Evolutionary conservation across 805 yeast species (phyloP), one percentile per base, ranked within the genome.

Genomic region (Zygosaccharomyces siamensis): DNA sequence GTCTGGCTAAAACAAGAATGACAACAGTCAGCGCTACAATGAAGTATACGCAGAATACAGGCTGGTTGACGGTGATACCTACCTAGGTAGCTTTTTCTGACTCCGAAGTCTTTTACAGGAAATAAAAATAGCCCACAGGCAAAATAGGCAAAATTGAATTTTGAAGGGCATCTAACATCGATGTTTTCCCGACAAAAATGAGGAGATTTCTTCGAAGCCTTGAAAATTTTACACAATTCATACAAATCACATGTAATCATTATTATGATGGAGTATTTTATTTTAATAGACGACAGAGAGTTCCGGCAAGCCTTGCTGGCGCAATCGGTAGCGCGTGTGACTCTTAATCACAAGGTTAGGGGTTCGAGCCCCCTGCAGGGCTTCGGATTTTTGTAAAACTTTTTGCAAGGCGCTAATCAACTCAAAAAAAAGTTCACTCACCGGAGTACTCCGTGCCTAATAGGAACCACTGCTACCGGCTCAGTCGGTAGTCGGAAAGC

Each of bases 291-390:
- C n/a, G n/a, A n/a, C 7, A 6, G 10, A 11, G 14, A 32, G 36
- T 32, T 32, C 36, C 16, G 14, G 8, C 14, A 32, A 39, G 57
- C 57, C 57, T 54, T 51, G 57, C 45, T 54, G 57, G 57, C 57
- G 57, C 57, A 54, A 54, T 54, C 57, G 57, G 57, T 54, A 54
- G 57, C 57, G 57, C 57, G 55, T 54, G 52, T 54, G 57, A 54
- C 57, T 54, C 57, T 54, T 51, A 51, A 54, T 54, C 55, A 54
- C 52, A 52, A 54, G 58, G 56, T 51, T 55, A 50, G 56, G 58
- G 58, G 58, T 55, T 55, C 58, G 58, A 55, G 58, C 58, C 58
- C 58, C 56, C 56, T 52, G 47, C 58, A 55, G 58, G 58, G 58
- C 53, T 53, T 45, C 7, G 24, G 26, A 28, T 39, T 48, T 52